Evolutionary conservation across 805 yeast species (phyloP).

Genomic region (Candida ficus): DNA sequence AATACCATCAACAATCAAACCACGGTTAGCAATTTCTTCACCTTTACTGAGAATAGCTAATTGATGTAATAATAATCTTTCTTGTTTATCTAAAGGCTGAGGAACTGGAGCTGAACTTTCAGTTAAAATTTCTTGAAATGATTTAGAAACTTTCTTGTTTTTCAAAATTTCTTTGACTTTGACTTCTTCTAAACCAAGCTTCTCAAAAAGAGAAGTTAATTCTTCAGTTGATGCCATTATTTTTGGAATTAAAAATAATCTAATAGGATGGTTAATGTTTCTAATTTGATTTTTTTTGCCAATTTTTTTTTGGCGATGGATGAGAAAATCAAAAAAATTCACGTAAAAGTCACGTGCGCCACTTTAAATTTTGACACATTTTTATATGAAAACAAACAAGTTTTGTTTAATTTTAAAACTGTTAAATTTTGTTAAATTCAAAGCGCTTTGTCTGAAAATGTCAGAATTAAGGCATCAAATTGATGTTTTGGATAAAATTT

Average conservation of each 20-base stretch:
- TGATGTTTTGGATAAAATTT: not conserved
- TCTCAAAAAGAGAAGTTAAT: conserved; percentile 28
- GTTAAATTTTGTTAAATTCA: not conserved
- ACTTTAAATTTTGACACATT: not conserved
- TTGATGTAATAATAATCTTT: conserved; percentile 63
- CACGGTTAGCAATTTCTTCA: conserved; percentile 41
- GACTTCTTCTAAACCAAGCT: conserved; percentile 65
- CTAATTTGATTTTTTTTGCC: not conserved
- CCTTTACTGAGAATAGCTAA: conserved; percentile 71
- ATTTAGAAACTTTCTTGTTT: conserved; percentile 76
- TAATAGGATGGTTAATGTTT: no score
- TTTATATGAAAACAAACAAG: not conserved
- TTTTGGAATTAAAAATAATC: not conserved
- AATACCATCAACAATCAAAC: conserved; percentile 55
- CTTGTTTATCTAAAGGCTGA: conserved; percentile 48
- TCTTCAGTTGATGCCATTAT: conserved; percentile 29
- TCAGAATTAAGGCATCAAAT: not conserved
- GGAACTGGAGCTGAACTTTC: conserved; percentile 33
- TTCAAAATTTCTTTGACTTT: conserved; percentile 77
- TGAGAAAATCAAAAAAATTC: not conserved
- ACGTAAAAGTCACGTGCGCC: not conserved
- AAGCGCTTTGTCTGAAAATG: not conserved
- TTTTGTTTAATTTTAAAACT: not conserved
- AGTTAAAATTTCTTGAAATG: conserved; percentile 55
- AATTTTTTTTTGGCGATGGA: not conserved